These are phyloP conservation scores for Beauveria asiatica DNA, from an alignment of 2,329 filamentous ascomycete genomes.

Conservation along the genomic window DNA sequence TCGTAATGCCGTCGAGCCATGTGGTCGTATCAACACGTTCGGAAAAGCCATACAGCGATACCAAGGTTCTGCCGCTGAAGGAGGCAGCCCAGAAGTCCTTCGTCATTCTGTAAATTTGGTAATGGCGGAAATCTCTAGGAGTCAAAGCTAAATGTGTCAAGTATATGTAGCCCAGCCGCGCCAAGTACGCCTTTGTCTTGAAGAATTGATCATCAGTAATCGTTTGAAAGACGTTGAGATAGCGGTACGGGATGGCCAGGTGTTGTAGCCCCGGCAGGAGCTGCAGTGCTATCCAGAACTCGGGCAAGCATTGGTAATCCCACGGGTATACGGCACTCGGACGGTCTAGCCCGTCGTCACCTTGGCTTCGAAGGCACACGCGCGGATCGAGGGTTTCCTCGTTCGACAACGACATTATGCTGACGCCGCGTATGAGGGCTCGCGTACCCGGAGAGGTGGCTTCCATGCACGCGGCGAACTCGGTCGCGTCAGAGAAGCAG, in stretches of 20 bases:
- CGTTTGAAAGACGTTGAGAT: not conserved
- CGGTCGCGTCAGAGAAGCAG: not conserved
- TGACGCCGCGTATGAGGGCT: not conserved
- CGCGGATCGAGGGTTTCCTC: not conserved
- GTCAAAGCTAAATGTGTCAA: not conserved
- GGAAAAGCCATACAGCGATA: not conserved
- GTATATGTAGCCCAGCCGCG: not conserved
- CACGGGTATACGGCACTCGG: not conserved
- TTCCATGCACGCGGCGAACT: not conserved
- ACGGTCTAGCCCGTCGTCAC: not conserved
- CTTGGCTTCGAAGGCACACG: not conserved
- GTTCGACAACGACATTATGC: not conserved
- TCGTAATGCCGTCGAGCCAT: not conserved
- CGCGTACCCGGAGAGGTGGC: not conserved
- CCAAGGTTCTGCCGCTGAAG: not conserved
- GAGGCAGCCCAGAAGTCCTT: not conserved
- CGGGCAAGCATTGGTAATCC: not conserved
- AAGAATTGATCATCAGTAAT: not conserved
- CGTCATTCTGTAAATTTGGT: rapidly evolving
- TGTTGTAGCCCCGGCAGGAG: not conserved
- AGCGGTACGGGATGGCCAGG: not conserved
- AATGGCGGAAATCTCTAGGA: rapidly evolving
- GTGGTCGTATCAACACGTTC: not conserved
- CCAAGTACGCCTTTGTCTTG: not conserved
- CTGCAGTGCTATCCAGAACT: not conserved